These are phyloP conservation scores for Neonectria punicea DNA, from an alignment of 2,329 filamentous ascomycete genomes.

Conservation along the genomic window DNA sequence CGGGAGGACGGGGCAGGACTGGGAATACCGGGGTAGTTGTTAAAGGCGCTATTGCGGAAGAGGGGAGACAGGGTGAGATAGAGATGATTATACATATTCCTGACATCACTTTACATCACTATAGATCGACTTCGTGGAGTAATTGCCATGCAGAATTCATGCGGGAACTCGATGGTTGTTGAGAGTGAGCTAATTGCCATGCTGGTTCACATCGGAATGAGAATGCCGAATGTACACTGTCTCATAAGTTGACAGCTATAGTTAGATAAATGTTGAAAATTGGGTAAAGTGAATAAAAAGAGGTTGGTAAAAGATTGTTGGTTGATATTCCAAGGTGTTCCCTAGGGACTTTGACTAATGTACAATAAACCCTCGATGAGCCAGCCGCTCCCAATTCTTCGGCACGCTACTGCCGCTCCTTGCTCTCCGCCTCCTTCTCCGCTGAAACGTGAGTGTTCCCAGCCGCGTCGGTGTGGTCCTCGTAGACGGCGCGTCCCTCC, in stretches of 20 bases:
- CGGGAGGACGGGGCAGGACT: background rate
- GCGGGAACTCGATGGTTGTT: too few species aligned
- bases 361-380: slow-evolving; percentile 1
- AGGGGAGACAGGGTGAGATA: background rate
- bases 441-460: slow-evolving; percentile 16
- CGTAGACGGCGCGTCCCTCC: slow-evolving; percentile 39
- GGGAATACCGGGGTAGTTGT: background rate
- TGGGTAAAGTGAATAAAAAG: background rate
- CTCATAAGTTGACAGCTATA: background rate
- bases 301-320: background rate
- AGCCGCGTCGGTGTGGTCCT: slow-evolving; percentile 27
- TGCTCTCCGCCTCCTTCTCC: slow-evolving; percentile 23
- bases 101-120: background rate
- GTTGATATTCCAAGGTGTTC: background rate
- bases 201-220: too few species aligned
- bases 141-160: background rate
- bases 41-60: background rate
- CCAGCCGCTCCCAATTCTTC: background rate
- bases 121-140: background rate
- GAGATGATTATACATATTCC: background rate
- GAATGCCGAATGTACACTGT: too few species aligned
- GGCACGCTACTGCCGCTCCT: background rate
- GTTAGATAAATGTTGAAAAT: background rate
- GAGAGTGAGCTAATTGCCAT: too few species aligned
- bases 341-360: slow-evolving; percentile 2